Evolutionary conservation across 2,329 filamentous ascomycete genomes (phyloP).

Genomic region (Colletotrichum coccodes): DNA sequence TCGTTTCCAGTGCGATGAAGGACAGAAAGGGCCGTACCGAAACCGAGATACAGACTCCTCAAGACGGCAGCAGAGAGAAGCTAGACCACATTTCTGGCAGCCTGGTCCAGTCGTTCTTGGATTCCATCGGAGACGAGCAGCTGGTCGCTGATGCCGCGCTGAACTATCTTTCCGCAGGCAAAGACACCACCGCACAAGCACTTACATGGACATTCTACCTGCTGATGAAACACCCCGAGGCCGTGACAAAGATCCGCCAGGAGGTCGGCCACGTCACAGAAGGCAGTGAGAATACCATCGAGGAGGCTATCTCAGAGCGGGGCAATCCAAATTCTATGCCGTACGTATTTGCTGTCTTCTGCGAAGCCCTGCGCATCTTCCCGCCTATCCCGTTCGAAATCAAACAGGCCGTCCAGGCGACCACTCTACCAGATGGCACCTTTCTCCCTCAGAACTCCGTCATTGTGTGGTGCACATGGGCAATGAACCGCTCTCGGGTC

Average conservation of each 20-base stretch:
- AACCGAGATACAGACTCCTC: not conserved
- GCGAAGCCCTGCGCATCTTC: constrained; percentile 69
- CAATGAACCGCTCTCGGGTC: constrained; percentile 66
- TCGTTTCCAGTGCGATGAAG: constrained; percentile 65
- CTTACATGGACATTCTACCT: constrained; percentile 73
- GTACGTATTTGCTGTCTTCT: constrained; percentile 70
- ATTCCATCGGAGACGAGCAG: constrained; percentile 63
- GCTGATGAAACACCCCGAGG: constrained; percentile 61
- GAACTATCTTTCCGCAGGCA: constrained; percentile 73
- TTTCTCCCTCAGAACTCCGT: constrained; percentile 63
- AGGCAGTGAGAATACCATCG: constrained; percentile 26
- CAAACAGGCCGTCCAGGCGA: constrained; percentile 64
- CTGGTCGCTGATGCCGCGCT: constrained; percentile 72
- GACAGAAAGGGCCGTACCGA: constrained; percentile 41
- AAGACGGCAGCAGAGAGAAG: constrained; percentile 35
- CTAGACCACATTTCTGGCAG: constrained; percentile 59
- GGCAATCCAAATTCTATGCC: constrained; percentile 56
- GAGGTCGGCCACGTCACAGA: constrained; percentile 46
- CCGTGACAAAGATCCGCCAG: constrained; percentile 50
- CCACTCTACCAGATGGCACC: constrained; percentile 69
- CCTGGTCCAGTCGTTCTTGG: constrained; percentile 69
- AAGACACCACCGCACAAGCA: constrained; percentile 73
- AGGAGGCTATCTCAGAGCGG: constrained; percentile 41
- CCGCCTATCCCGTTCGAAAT: constrained; percentile 75
- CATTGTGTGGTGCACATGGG: constrained; percentile 72